A percentile compares a stretch with the other conserved stretches of the same genome.
Conservation (phyloP, 768 basidiomycete genomes). For the Myochromella boudieri region DNA sequence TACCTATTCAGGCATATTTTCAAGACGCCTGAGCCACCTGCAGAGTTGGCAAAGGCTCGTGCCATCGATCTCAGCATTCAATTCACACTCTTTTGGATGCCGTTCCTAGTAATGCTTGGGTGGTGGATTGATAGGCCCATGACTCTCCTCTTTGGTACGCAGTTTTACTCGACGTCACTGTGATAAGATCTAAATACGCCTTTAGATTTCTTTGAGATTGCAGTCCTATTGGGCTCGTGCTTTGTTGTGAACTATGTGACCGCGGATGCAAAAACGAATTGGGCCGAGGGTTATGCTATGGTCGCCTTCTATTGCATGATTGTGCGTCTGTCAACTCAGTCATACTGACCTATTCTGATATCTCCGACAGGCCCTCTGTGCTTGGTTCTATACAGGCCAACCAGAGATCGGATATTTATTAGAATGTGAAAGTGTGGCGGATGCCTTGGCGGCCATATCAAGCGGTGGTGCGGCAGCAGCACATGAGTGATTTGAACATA, state of each 20-base stretch:
- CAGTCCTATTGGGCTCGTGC: slow-evolving; percentile 61
- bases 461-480: slow-evolving; percentile 1
- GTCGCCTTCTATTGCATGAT: slow-evolving; percentile 70
- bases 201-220: slow-evolving; percentile 68
- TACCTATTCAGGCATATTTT: slow-evolving; percentile 41
- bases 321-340: slow-evolving; percentile 27
- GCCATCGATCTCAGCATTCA: slow-evolving; percentile 81
- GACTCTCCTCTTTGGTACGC: slow-evolving; percentile 64
- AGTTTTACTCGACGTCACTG: background rate
- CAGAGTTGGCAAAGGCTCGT: slow-evolving; percentile 61
- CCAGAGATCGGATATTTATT: slow-evolving; percentile 43
- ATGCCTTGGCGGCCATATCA: slow-evolving; percentile 27
- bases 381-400: slow-evolving; percentile 70
- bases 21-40: slow-evolving; percentile 41
- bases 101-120: slow-evolving; percentile 62
- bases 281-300: slow-evolving; percentile 71
- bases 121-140: slow-evolving; percentile 69
- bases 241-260: slow-evolving; percentile 83
- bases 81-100: slow-evolving; percentile 80
- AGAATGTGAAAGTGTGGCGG: slow-evolving; percentile 33
- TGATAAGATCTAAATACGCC: slow-evolving; percentile 2
- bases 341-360: background rate
- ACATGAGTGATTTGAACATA: too few species aligned
- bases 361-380: slow-evolving; percentile 47
- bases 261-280: slow-evolving; percentile 77